Evolutionary conservation across 257 asterid genomes (phyloP), one percentile per base, ranked within the genome.

Genomic region (Cinchona pubescens): DNA sequence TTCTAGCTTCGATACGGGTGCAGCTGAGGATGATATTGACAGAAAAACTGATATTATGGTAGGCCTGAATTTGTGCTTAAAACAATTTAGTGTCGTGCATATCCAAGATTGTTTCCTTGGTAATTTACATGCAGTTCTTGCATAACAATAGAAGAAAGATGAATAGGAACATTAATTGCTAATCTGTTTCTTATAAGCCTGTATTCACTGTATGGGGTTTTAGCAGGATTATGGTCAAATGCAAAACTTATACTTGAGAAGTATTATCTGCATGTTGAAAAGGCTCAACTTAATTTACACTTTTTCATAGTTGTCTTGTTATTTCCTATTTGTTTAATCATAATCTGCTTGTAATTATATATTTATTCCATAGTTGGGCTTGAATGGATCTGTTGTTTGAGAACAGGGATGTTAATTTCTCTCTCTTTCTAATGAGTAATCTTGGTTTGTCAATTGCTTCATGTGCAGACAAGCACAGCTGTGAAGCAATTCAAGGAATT

Each of bases 401-500:
- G 29, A 46, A 43, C 18, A 42, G 35, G 23, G 42, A 18, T 56
- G 9, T 5, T 35, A 23, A 35, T 55, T 35, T 67, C 61, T 67
- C 14, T 12, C 21, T 67, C 67, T 51, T 65, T 37, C 71, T 83
- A 64, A 85, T 71, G 38, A 30, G 40, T 80, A 69, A 59, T 76
- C 25, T 71, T 85, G 29, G 15, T 75, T 83, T 56, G 45, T 67
- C 27, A n/a, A n/a, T n/a, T n/a, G n/a, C n/a, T n/a, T n/a, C n/a
- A n/a, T n/a, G n/a, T 88, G 81, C 94, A 94, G 99, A 83, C 81
- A 32, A 82, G 77, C 78, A 82, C 76, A 53, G 80, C 82, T 79
- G 82, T 75, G 83, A 91, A 89, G 92, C 94, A 94, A 73, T 81
- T 84, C 80, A 91, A 90, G 84, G 96, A 90, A 80, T 79, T 94